A percentile compares a stretch with the other conserved stretches of the same genome.
Conservation (phyloP, 768 basidiomycete genomes). For the Punctularia strigosozonata region DNA sequence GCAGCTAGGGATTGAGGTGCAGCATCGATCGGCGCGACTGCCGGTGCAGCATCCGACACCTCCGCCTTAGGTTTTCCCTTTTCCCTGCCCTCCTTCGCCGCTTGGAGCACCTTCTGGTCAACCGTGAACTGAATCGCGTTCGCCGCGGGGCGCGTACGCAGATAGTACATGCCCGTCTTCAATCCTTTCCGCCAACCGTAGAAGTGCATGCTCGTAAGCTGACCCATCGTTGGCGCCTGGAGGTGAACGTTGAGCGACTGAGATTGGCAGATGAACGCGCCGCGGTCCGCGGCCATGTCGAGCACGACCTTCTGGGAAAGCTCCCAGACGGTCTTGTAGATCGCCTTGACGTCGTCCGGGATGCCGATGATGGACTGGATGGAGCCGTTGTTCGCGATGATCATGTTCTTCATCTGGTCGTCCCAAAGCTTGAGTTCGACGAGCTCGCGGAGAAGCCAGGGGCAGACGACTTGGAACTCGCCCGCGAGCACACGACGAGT, state of each 20-base stretch:
- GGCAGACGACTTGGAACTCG: slow-evolving; percentile 98
- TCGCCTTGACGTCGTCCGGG: slow-evolving; percentile 86
- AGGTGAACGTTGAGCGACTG: slow-evolving; percentile 92
- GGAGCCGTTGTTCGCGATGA: slow-evolving; percentile 92
- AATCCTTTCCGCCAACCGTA: slow-evolving; percentile 99
- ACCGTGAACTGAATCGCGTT: slow-evolving; percentile 97
- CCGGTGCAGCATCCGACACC: too few relatives aligned
- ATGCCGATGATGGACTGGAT: slow-evolving; percentile 80
- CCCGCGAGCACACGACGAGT: slow-evolving; percentile 96
- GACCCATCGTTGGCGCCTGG: slow-evolving; percentile 77
- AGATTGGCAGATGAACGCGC: slow-evolving; percentile 94
- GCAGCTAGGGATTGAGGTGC: slow-evolving; percentile 17
- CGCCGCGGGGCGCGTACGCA: slow-evolving; percentile 87
- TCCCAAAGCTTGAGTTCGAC: slow-evolving; percentile 94
- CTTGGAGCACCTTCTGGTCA: slow-evolving; percentile 70
- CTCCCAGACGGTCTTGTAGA: slow-evolving; percentile 99
- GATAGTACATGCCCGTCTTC: slow-evolving; percentile 98
- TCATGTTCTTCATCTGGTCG: slow-evolving; percentile 98
- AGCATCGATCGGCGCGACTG: slow-evolving; percentile 8
- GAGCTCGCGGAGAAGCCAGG: slow-evolving; percentile 96
- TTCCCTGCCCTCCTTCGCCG: slow-evolving; percentile 19
- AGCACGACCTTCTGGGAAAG: slow-evolving; percentile 97
- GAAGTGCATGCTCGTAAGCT: slow-evolving; percentile 94
- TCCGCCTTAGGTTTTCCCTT: slow-evolving; percentile 1
- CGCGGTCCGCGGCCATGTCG: slow-evolving; percentile 94